Evolutionary conservation across 1,284 basidiomycete genomes (phyloP).

Genomic region (Melampsora abietis-canadensis): DNA sequence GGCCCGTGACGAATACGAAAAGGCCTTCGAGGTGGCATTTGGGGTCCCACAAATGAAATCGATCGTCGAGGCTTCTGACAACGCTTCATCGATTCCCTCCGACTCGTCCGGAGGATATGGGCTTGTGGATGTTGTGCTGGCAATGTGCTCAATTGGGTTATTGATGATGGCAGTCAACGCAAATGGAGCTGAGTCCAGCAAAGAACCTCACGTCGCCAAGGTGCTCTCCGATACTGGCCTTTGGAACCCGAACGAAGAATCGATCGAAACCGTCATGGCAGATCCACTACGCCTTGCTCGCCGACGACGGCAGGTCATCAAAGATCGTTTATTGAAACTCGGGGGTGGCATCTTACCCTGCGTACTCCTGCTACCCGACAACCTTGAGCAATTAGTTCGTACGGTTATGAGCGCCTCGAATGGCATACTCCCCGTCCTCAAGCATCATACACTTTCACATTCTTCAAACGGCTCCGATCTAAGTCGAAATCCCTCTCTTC

Average conservation of each 20-base stretch:
- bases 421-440: conserved; percentile 42
- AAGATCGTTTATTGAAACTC: conserved; percentile 52
- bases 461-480: conserved; percentile 46
- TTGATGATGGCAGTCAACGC: conserved; percentile 54
- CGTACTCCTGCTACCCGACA: conserved; percentile 58
- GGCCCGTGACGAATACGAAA: conserved; percentile 55
- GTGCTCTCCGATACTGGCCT: conserved; percentile 30
- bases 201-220: conserved; percentile 47
- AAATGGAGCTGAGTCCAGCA: conserved; percentile 50
- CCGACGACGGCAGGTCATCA: conserved; percentile 53
- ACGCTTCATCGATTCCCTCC: conserved; percentile 44
- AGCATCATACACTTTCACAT: conserved; percentile 47
- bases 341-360: conserved; percentile 56
- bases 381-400: conserved; percentile 54
- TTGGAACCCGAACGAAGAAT: conserved; percentile 29
- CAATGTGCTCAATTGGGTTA: conserved; percentile 50
- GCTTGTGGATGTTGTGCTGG: conserved; percentile 35
- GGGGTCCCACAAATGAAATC: conserved; percentile 15
- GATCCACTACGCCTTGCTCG: conserved; percentile 54
- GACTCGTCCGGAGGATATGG: conserved; percentile 46
- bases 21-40: conserved; percentile 51
- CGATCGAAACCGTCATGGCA: conserved; percentile 14
- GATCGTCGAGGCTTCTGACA: conserved; percentile 46
- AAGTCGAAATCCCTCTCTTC: conserved; percentile 51
- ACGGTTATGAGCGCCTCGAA: conserved; percentile 55